Evolutionary conservation across 2,329 filamentous ascomycete species (phyloP), one percentile per base, ranked within the genome.

Genomic region (Allantophomopsis lycopodina): DNA sequence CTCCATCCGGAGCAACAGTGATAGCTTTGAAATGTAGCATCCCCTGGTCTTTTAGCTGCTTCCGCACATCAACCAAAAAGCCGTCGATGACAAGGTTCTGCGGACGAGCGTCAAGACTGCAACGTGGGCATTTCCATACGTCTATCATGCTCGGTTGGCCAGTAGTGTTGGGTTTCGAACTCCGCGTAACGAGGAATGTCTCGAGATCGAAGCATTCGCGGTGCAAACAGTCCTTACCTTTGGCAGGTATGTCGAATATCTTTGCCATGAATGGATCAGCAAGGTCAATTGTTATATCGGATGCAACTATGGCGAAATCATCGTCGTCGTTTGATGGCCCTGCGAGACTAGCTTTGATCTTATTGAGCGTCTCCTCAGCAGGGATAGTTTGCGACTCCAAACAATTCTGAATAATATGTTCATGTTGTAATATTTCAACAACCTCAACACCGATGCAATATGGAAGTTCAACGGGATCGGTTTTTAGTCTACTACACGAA

Each of bases 141-240:
- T 91, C 84, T 1, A 73, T 64, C 40, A 70, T 60, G 1, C 66
- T 68, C 7, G 72, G 74, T 47, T 78, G 68, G 17, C 51, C 47
- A 17, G 59, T 55, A 44, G 68, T 69, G 12, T 61, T 59, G 5
- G 66, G 64, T 33, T 56, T 60, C 17, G 55, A 58, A 16, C 49
- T 55, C 13, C 84, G 75, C 5, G 80, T 84, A 12, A 66, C 58
- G 7, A 98, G 69, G 64, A 85, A 96, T 1, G 74, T 88, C 15
- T 82, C 71, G 7, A 95, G 73, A 55, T 96, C 89, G 54, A 96
- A 95, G 54, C 87, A 94, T 54, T 95, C 85, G 30, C 80, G 64
- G 54, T 98, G 89, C 17, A 64, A 63, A 56, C 91, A 98, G 3
- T 57, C 50, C 7, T 52, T 62, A 18, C 85, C 78, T 20, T 88